Percentiles rank a stretch among this genome's conserved stretches.
Evolutionary conservation across 345 rosid genomes (phyloP).

Genomic region (Theobroma cacao): DNA sequence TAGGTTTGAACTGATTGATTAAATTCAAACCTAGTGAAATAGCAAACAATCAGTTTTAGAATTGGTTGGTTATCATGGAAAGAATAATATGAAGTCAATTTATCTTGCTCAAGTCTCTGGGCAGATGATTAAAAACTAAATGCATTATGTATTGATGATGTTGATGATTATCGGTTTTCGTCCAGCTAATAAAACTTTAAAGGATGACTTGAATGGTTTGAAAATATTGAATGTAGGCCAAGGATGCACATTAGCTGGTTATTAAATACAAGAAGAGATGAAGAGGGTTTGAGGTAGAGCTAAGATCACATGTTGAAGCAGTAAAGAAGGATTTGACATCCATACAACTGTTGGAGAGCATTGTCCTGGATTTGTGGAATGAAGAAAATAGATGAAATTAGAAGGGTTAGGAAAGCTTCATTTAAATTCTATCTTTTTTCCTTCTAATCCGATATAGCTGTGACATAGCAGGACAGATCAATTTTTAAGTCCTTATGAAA

Average conservation of each 20-base stretch:
- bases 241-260: not conserved
- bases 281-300: not conserved
- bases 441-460: not conserved
- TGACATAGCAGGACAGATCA: not conserved
- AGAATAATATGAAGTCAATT: not conserved
- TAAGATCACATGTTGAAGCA: not conserved
- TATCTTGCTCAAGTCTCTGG: not conserved
- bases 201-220: not conserved
- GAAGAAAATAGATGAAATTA: not conserved
- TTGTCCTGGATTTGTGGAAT: not conserved
- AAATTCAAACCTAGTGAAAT: slow-evolving; percentile 2
- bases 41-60: not conserved
- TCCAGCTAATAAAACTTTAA: not conserved
- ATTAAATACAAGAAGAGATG: not conserved
- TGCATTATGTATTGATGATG: not conserved
- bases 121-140: not conserved
- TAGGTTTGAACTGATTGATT: not conserved
- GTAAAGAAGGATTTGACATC: not conserved
- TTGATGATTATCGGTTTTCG: not conserved
- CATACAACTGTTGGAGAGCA: not conserved
- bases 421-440: not conserved
- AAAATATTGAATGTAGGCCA: not conserved
- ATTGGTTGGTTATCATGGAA: not conserved
- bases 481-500: not conserved
- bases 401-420: not conserved